phyloP scores from a whole-genome alignment of 2,329 filamentous ascomycete species.

The Pseudogymnoascus sp. region DNA sequence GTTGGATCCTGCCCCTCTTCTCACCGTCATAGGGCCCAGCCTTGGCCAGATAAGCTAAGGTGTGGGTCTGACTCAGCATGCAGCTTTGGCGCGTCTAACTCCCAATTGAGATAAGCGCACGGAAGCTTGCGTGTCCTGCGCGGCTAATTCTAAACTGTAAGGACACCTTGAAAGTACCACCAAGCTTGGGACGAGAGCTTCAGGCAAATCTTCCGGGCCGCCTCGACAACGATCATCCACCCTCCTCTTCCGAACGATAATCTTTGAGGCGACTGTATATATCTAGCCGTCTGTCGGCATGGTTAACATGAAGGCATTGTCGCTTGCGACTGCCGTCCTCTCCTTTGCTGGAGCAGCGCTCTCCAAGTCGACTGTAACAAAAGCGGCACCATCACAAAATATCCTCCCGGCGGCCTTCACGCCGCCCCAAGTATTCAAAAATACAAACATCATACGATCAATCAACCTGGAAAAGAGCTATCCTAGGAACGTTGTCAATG shows the following conservation, averaged over 20 bases:
- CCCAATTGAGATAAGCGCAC: constrained; percentile 5
- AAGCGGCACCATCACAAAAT: constrained; percentile 45
- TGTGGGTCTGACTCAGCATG: constrained; percentile 5
- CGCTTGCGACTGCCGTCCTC: constrained; percentile 49
- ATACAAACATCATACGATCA: constrained; percentile 81
- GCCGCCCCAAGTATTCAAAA: constrained; percentile 87
- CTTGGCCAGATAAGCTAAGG: constrained; percentile 7
- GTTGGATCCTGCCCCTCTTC: constrained; percentile 7
- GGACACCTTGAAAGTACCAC: constrained; percentile 11
- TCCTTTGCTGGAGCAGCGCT: constrained; percentile 37
- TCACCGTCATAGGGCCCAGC: constrained; percentile 2
- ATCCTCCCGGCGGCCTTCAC: constrained; percentile 61
- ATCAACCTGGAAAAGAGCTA: constrained; percentile 93
- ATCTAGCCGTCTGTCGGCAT: constrained; percentile 4
- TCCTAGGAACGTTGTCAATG: constrained; percentile 81
- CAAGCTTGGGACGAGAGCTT: constrained; percentile 8
- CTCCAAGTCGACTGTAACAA: constrained; percentile 25
- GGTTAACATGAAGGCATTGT: constrained; percentile 26
- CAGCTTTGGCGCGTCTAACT: background rate
- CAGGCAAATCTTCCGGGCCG: constrained; percentile 5
- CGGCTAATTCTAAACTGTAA: constrained; percentile 10
- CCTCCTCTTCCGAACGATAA: background rate
- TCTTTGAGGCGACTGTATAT: constrained; percentile 7
- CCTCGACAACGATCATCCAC: constrained; percentile 8
- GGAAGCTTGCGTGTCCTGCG: background rate